These are phyloP conservation scores for Tetradesmus lagerheimii DNA, from an alignment of 139 green algal genomes.

Conservation along the genomic window DNA sequence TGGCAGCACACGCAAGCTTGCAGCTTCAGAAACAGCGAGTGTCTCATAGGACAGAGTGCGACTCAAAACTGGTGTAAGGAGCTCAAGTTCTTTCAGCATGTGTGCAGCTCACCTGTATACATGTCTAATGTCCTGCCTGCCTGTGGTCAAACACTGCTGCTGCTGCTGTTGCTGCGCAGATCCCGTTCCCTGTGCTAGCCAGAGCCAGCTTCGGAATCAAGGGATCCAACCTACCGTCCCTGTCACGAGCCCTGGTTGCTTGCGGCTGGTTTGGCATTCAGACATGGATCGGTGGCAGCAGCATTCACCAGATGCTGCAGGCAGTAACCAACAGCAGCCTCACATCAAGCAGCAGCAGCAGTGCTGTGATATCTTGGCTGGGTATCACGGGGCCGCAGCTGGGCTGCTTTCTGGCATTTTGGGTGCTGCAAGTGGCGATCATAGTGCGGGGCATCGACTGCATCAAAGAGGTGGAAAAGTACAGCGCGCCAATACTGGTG, in stretches of 20 bases:
- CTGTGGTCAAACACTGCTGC: neutral
- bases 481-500: slow-evolving; percentile 82
- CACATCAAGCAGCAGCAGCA: neutral
- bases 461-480: slow-evolving; percentile 81
- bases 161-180: neutral
- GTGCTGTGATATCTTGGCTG: slow-evolving; percentile 49
- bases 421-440: slow-evolving; percentile 72
- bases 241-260: slow-evolving; percentile 77
- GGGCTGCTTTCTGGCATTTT: slow-evolving; percentile 78
- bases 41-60: too few relatives aligned
- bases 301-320: slow-evolving; percentile 59
- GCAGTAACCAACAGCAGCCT: slow-evolving; percentile 39
- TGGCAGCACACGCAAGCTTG: too few relatives aligned
- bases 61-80: too few relatives aligned
- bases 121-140: too few relatives aligned
- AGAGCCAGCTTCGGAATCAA: slow-evolving; percentile 1
- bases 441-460: slow-evolving; percentile 81
- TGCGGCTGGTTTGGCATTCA: slow-evolving; percentile 87
- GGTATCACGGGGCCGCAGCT: slow-evolving; percentile 70
- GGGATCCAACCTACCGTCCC: slow-evolving; percentile 76
- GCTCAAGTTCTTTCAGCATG: too few relatives aligned
- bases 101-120: too few relatives aligned
- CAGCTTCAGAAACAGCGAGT: too few relatives aligned
- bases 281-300: slow-evolving; percentile 73
- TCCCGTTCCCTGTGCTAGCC: neutral